Conservation (phyloP, 371 early-diverging fungal genomes). For the Mucor lusitanicus region DNA sequence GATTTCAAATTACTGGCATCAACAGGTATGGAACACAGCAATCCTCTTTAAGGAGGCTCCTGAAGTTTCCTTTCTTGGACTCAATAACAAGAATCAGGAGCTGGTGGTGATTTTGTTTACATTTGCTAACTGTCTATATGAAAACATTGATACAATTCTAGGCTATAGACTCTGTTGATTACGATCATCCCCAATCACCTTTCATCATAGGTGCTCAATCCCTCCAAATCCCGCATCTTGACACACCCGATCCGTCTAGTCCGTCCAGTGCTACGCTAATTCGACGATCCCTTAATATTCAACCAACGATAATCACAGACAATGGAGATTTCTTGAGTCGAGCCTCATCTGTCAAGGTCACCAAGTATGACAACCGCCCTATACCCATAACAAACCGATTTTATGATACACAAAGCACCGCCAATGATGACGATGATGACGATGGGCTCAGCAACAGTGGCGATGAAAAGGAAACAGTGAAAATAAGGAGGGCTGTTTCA, state of each 20-base stretch:
- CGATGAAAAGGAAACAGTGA: conserved; percentile 6
- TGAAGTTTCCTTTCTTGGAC: background rate
- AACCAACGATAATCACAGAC: background rate
- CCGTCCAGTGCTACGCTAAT: conserved; percentile 6
- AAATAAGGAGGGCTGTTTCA: conserved; percentile 29
- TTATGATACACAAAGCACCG: background rate
- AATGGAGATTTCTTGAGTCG: conserved; percentile 9
- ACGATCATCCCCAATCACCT: conserved; percentile 23
- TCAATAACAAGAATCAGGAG: background rate
- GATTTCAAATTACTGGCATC: background rate
- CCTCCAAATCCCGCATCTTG: conserved; percentile 38
- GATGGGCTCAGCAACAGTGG: background rate
- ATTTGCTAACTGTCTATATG: background rate
- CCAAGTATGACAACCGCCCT: conserved; percentile 31
- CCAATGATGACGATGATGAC: conserved; percentile 4
- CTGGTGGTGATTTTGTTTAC: background rate
- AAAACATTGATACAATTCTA: background rate
- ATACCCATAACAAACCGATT: background rate
- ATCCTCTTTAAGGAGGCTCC: background rate
- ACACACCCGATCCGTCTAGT: conserved; percentile 17
- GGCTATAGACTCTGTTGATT: conserved; percentile 10
- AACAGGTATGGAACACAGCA: conserved; percentile 6
- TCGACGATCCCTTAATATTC: conserved; percentile 36
- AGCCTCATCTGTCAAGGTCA: conserved; percentile 39
- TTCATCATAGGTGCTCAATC: conserved; percentile 26